Base-by-base conservation (phyloP, 768 basidiomycete species). In the Coprinopsis cinerea region DNA sequence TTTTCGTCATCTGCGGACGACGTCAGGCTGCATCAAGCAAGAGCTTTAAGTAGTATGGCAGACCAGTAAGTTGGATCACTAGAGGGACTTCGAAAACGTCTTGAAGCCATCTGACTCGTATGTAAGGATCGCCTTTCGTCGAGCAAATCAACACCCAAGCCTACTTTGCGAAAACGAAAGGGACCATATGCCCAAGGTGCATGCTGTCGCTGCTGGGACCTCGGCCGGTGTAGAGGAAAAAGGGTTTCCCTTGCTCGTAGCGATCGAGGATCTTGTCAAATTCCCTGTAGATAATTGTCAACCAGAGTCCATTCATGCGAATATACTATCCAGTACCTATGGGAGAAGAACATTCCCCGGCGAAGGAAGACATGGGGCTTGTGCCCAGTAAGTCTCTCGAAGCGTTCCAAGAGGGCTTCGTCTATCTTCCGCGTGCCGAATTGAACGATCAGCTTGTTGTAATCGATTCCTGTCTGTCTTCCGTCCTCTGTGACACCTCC, bases 111-210 rank as follows among this genome's bases (percentile, higher is more conserved):
- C 93, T 96, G 44, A 18, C 17, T 32, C 17, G 36, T 6, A 18
- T 39, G 55, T 23, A 20, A 43, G 6, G n/a, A 20, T 35, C 6
- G 42, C 15, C 15, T 53, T n/a, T 40, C 18, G 47, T 35, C n/a
- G 28, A 6, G 36, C 24, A 4, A 28, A 41, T 40, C 10, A 25
- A 36, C 22, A 35, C 30, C 6, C 20, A 4, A 28, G 69, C 85
- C 55, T 59, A 95, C 92, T 96, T 94, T 53, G 96, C 97, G 65
- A 99, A 96, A 44, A 88, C 78, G 66, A 99, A 98, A 0, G 95
- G 96, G 44, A 97, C 83, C 86, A 94, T 87, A 64, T 99, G 96
- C 15, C 96, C 96, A 44, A 98, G 71, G 71, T 99, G 96, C 86
- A 98, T 88, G 61, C 92, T 94, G 62, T 91, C 91, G 60, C 91